These are phyloP conservation scores for Melanogaster broomeanus DNA, from an alignment of 768 basidiomycete species.

Conservation along the genomic window DNA sequence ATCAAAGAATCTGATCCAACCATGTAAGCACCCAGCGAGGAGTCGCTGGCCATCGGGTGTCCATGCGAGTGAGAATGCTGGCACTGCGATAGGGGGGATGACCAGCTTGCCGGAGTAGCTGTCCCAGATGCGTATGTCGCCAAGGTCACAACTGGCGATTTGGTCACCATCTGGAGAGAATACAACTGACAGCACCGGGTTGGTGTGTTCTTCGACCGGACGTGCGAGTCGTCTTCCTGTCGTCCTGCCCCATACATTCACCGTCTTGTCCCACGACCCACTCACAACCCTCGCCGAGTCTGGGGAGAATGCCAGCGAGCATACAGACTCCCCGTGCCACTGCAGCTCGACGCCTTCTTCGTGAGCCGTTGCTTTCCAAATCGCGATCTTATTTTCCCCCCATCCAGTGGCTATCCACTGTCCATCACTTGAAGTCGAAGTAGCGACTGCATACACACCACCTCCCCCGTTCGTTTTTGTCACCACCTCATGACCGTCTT, in stretches of 20 bases:
- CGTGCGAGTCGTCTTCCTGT: not conserved
- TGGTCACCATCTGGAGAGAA: conserved; percentile 4
- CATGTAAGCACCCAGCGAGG: not conserved
- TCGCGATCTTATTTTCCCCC: not conserved
- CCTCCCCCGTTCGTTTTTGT: too few species aligned
- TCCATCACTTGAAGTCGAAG: too few species aligned
- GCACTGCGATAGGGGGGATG: not conserved
- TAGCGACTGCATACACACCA: too few species aligned
- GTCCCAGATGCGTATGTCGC: conserved; percentile 1
- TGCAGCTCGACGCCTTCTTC: not conserved
- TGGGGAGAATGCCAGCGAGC: not conserved
- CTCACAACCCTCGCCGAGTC: not conserved
- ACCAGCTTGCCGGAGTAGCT: not conserved
- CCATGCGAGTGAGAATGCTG: conserved; percentile 1
- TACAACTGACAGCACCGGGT: not conserved
- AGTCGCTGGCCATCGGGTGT: not conserved
- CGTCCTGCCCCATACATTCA: conserved; percentile 4
- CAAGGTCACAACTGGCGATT: conserved; percentile 2
- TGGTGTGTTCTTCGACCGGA: not conserved
- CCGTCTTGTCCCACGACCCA: conserved; percentile 3
- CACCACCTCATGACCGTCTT: too few species aligned
- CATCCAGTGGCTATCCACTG: too few species aligned
- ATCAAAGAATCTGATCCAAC: conserved; percentile 1
- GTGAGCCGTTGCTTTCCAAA: conserved; percentile 5
- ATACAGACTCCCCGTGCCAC: not conserved